Evolutionary conservation across 2,329 filamentous ascomycete species (phyloP).

Genomic region (Sclerotinia borealis): DNA sequence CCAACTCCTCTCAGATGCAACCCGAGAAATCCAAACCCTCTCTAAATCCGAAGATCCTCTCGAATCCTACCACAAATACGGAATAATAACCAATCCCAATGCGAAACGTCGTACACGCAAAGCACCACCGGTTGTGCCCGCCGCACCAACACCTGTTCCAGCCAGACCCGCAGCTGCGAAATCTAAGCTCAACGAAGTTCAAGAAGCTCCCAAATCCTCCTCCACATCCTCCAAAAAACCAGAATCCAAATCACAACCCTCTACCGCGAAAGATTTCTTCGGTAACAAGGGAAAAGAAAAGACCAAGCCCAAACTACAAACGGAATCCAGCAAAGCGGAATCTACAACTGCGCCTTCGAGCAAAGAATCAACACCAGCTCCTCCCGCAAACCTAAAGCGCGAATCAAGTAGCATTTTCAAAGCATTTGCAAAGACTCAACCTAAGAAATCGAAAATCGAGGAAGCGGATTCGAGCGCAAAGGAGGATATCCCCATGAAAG

Average conservation of each 20-base stretch:
- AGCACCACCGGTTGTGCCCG: conserved; percentile 28
- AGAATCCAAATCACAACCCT: conserved; percentile 24
- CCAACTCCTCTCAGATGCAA: conserved; percentile 63
- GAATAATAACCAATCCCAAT: conserved; percentile 67
- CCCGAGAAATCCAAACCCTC: conserved; percentile 53
- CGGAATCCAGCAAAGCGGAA: conserved; percentile 12
- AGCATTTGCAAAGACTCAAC: conserved; percentile 67
- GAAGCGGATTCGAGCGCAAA: conserved; percentile 36
- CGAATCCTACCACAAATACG: conserved; percentile 56
- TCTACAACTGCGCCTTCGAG: conserved; percentile 17
- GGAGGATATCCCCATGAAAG: conserved; percentile 50
- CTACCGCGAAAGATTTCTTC: conserved; percentile 34
- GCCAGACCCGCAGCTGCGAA: conserved; percentile 15
- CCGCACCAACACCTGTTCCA: conserved; percentile 17
- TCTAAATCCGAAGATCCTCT: conserved; percentile 53
- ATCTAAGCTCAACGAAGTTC: conserved; percentile 10
- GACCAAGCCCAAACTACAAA: conserved; percentile 13
- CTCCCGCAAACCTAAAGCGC: conserved; percentile 44
- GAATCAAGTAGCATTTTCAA: conserved; percentile 64
- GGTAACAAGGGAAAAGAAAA: conserved; percentile 33
- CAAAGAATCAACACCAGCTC: conserved; percentile 25
- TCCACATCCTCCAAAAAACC: conserved; percentile 10
- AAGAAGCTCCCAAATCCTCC: conserved; percentile 15
- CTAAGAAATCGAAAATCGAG: conserved; percentile 51
- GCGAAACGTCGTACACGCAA: conserved; percentile 44